phyloP scores from a whole-genome alignment of 345 rosid genomes.

The Passiflora organensis region DNA sequence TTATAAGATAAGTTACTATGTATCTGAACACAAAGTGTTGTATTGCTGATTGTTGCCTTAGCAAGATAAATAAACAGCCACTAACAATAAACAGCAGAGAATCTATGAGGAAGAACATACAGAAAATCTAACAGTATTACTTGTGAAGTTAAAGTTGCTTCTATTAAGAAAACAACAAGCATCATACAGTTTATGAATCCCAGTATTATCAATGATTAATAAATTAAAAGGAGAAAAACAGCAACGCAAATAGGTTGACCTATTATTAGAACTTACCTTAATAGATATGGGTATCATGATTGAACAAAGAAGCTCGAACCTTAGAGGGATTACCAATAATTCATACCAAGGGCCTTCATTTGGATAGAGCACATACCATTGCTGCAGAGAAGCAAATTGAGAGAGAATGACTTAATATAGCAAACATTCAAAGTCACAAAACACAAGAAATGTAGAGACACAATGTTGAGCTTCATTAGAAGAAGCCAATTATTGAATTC shows the following conservation, averaged over 20 bases:
- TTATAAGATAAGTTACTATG: no score
- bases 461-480: neutral
- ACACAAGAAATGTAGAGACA: neutral
- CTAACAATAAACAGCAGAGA: neutral
- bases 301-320: conserved; percentile 98
- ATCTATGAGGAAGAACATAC: neutral
- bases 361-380: conserved; percentile 94
- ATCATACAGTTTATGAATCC: neutral
- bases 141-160: no score
- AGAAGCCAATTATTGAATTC: no score
- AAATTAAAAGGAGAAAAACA: neutral
- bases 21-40: no score
- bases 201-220: no score
- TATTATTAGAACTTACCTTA: conserved; percentile 45
- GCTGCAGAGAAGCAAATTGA: conserved; percentile 44
- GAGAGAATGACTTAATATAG: conserved; percentile 6
- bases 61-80: neutral
- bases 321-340: conserved; percentile 79
- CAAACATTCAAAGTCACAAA: conserved; percentile 1
- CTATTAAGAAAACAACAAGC: neutral
- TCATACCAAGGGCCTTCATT: conserved; percentile 95
- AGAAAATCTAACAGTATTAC: no score
- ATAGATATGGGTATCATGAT: conserved; percentile 99
- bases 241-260: conserved; percentile 6
- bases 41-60: no score